A percentile compares a stretch with the other conserved stretches of the same genome.
Evolutionary conservation across 2,329 filamentous ascomycete species (phyloP).

Genomic region (Mollisiaceae sp.): DNA sequence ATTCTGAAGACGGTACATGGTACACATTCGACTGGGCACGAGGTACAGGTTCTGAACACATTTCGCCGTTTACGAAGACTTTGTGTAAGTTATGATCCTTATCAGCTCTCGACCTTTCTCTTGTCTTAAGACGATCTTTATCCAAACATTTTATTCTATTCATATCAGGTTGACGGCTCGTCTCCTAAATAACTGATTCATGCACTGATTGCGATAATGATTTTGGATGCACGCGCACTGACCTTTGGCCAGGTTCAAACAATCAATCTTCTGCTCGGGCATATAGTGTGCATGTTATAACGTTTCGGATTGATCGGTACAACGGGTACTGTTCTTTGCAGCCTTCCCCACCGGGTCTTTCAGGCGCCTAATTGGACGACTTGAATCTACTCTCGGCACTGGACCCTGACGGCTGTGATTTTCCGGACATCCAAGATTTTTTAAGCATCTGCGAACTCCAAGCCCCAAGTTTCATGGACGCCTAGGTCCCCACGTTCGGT

Average conservation of each 20-base stretch:
- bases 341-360: conserved; percentile 21
- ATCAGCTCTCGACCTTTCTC: conserved; percentile 12
- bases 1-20: conserved; percentile 25
- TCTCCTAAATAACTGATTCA: conserved; percentile 17
- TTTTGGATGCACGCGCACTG: conserved; percentile 34
- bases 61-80: conserved; percentile 13
- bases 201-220: conserved; percentile 22
- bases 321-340: conserved; percentile 25
- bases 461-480: conserved; percentile 38
- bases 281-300: conserved; percentile 38
- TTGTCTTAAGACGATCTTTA: conserved; percentile 10
- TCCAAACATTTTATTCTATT: conserved; percentile 8
- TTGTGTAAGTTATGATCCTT: conserved; percentile 21
- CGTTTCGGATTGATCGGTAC: conserved; percentile 36
- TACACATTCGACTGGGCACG: conserved; percentile 16
- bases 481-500: conserved; percentile 25
- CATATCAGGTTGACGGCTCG: conserved; percentile 12
- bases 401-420: conserved; percentile 19
- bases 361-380: conserved; percentile 30
- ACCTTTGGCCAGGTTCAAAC: conserved; percentile 32
- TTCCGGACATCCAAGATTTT: conserved; percentile 23
- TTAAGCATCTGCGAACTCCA: conserved; percentile 26
- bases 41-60: conserved; percentile 1
- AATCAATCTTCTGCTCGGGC: conserved; percentile 33
- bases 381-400: conserved; percentile 12